Base-by-base conservation (phyloP, 2,329 filamentous ascomycete species). In the Talaromyces rugulosus region DNA sequence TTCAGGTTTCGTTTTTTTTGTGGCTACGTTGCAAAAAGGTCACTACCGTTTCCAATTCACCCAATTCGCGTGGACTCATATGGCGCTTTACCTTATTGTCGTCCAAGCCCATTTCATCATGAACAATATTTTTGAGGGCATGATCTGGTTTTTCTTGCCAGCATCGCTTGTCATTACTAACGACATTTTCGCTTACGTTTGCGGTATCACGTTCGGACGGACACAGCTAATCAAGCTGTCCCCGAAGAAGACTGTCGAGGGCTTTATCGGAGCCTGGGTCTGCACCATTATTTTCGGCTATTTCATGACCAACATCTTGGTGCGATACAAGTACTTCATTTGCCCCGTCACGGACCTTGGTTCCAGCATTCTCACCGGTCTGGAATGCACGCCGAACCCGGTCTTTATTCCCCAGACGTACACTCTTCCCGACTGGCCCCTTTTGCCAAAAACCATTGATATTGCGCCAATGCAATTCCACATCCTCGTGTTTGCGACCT, bases 111-210 rank as follows among this genome's bases (percentile, higher is more conserved):
- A 99, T 76, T 99, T 99, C 77, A 92, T 98, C 80, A 98, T 99
- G 91, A 99, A 99, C 84, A 99, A 99, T 78, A 90, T 99, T 67
- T 96, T 99, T 70, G 95, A 99, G 80, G 95, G 95, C 80, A 92
- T 99, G 90, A 96, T 99, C 75, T 99, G 95, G 95, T 98, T 99
- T 83, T 97, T 98, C 84, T 80, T 99, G 52, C 95, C 95, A 7
- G 93, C 92, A 7, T 89, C 92, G 59, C 85, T 99, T 69, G 95
- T 99, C 75, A 96, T 99, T 74, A 97, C 91, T 66, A 99, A 99
- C 77, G 95, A 99, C 74, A 99, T 99, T 66, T 98, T 96, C 71
- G 95, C 95, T 70, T 99, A 99, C 75, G 87, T 99, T 64, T 97
- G 93, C 76, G 95, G 95, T 64, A 98, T 99, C 73, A 94, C 93